Base-by-base conservation (phyloP, 2,329 filamentous ascomycete species). In the Aureobasidium vineae region DNA sequence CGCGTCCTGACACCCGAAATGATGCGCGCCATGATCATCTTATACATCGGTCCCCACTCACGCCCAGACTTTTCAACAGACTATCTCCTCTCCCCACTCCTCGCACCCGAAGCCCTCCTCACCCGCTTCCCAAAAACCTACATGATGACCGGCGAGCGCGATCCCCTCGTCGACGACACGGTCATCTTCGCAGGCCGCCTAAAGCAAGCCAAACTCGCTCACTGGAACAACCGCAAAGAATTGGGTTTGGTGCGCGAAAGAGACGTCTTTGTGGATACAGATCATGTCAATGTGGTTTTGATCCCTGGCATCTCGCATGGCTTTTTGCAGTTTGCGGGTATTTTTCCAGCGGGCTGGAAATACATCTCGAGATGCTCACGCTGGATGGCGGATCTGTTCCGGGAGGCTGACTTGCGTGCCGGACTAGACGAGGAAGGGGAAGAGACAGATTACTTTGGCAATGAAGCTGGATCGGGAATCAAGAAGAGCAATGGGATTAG, bases 1-100 rank as follows among this genome's bases (percentile, higher is more conserved):
- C 89, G 95, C 33, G 90, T 99, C 33, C 83, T 99, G 16, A 94
- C 92, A 0, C 94, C 95, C 0, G 95, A 99, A 77, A 97, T 98
- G 92, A 97, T 98, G 90, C 90, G 95, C 38, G 92, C 93, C 69
- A 98, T 99, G 93, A 97, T 99, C 70, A 96, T 99, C 70, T 83
- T 99, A 4, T 99, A 99, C 76, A 90, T 99, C 65, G 95, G 95
- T 0, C 92, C 93, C 0, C 90, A 97, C 75, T 91, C 95, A 76
- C 89, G 93, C 0, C 95, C 95, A 0, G 92, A 98, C 75, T 98
- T 99, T 76, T 87, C 87, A 33, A 91, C 90, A 7, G 94, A 99
- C 77, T 97, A 92, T 75, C 85, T 97, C 0, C 85, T 99, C 2
- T 96, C 91, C 0, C 95, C 95, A 0, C 88, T 97, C 0, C 85